Evolutionary conservation across 2,329 filamentous ascomycete genomes (phyloP).

Genomic region (Alternaria novae-zelandiae): DNA sequence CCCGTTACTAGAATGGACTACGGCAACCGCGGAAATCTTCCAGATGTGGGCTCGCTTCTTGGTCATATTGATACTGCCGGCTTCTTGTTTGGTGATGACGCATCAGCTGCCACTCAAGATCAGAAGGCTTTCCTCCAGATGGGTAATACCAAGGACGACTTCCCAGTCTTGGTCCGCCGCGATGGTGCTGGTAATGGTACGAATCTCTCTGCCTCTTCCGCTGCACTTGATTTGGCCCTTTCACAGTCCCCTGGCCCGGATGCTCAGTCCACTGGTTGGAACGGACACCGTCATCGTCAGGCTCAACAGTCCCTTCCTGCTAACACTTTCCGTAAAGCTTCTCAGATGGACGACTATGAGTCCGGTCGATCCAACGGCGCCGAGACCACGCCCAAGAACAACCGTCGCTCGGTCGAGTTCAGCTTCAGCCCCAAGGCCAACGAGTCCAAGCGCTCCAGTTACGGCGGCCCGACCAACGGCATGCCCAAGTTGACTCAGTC

Average conservation of each 20-base stretch:
- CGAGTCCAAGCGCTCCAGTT: constrained; percentile 54
- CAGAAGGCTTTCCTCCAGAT: constrained; percentile 74
- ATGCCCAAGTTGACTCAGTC: constrained; percentile 82
- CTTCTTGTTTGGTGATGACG: constrained; percentile 79
- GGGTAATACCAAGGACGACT: constrained; percentile 79
- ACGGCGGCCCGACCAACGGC: constrained; percentile 63
- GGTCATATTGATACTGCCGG: constrained; percentile 85
- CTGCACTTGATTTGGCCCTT: constrained; percentile 79
- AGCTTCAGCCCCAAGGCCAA: constrained; percentile 45
- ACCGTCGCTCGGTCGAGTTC: constrained; percentile 58
- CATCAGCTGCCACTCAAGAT: constrained; percentile 64
- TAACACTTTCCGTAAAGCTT: constrained; percentile 56
- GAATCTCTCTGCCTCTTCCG: constrained; percentile 80
- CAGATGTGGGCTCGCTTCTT: constrained; percentile 60
- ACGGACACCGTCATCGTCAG: constrained; percentile 71
- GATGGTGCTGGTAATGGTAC: constrained; percentile 61
- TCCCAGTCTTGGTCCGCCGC: constrained; percentile 80
- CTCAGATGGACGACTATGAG: constrained; percentile 46
- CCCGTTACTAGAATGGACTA: constrained; percentile 77
- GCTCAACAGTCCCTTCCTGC: constrained; percentile 65
- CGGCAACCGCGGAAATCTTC: constrained; percentile 62
- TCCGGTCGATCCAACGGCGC: constrained; percentile 44
- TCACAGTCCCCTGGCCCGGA: constrained; percentile 71
- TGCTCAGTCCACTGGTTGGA: constrained; percentile 61
- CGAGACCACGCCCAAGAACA: constrained; percentile 52